Evolutionary conservation across 306 rosid genomes (phyloP).

Genomic region (Dicorynia guianensis): DNA sequence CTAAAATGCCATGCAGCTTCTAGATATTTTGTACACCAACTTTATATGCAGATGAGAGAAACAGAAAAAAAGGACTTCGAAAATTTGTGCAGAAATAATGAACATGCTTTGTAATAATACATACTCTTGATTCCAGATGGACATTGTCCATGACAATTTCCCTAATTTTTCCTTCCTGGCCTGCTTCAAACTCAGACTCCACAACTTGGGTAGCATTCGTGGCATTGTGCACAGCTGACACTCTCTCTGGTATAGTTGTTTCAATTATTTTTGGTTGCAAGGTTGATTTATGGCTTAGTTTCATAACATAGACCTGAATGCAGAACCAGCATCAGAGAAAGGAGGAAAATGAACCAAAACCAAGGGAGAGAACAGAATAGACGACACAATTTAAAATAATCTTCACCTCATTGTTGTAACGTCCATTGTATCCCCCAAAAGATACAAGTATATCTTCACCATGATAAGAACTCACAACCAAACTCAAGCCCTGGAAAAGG

Average conservation of each 20-base stretch:
- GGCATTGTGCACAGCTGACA: constrained; percentile 66
- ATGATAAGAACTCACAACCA: constrained; percentile 67
- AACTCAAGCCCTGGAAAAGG: constrained; percentile 77
- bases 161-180: constrained; percentile 73
- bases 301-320: constrained; percentile 76
- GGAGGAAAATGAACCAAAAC: constrained; percentile 23
- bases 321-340: constrained; percentile 35
- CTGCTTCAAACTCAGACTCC: constrained; percentile 69
- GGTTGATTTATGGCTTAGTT: constrained; percentile 91
- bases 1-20: background rate
- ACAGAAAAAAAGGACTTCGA: background rate
- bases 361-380: constrained; percentile 21
- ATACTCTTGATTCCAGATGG: constrained; percentile 60
- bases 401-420: constrained; percentile 82
- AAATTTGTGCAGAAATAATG: constrained; percentile 30
- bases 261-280: constrained; percentile 70
- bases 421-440: constrained; percentile 94
- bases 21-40: background rate
- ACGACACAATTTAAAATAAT: constrained; percentile 26
- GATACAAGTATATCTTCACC: constrained; percentile 81
- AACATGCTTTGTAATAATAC: constrained; percentile 37
- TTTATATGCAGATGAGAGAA: background rate
- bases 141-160: constrained; percentile 79
- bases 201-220: constrained; percentile 73
- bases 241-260: constrained; percentile 68